Conservation (phyloP, 1,284 basidiomycete genomes). For the Stereum hirsutum region DNA sequence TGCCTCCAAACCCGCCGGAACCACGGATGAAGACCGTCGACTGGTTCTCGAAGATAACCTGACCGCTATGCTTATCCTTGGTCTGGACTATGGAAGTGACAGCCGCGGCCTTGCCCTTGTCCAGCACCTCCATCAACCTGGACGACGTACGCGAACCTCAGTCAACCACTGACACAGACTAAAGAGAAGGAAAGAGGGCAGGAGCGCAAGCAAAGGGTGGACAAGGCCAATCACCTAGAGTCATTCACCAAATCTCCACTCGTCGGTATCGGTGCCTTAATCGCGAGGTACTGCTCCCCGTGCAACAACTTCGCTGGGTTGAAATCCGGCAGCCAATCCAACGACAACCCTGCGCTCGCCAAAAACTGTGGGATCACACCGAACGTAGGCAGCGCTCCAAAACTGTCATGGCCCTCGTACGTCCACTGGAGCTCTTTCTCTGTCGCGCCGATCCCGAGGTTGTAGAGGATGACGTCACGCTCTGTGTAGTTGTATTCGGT, state of each 20-base stretch:
- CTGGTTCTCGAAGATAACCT: conserved; percentile 89
- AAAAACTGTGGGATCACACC: conserved; percentile 94
- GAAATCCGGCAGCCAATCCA: conserved; percentile 92
- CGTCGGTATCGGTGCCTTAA: conserved; percentile 85
- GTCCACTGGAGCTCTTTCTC: conserved; percentile 89
- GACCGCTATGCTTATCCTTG: conserved; percentile 69
- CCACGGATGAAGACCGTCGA: conserved; percentile 92
- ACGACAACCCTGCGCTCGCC: conserved; percentile 49
- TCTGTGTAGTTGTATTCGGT: conserved; percentile 74
- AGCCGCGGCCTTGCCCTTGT: conserved; percentile 90
- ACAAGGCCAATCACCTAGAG: conserved; percentile 39
- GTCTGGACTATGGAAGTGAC: conserved; percentile 78
- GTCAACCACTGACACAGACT: not conserved
- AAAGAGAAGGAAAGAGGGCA: not conserved
- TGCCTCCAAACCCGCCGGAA: conserved; percentile 92
- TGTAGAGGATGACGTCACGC: conserved; percentile 92
- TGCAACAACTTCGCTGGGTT: conserved; percentile 96
- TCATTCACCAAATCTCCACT: conserved; percentile 78
- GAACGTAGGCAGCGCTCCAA: conserved; percentile 86
- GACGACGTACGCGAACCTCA: not conserved
- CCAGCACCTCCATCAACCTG: conserved; percentile 72
- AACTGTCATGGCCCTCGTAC: conserved; percentile 85
- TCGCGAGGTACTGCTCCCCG: conserved; percentile 92
- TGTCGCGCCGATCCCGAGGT: conserved; percentile 92
- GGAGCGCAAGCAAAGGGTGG: not conserved